Evolutionary conservation across 768 basidiomycete genomes (phyloP).

Genomic region (Podaxis carcinomalis): DNA sequence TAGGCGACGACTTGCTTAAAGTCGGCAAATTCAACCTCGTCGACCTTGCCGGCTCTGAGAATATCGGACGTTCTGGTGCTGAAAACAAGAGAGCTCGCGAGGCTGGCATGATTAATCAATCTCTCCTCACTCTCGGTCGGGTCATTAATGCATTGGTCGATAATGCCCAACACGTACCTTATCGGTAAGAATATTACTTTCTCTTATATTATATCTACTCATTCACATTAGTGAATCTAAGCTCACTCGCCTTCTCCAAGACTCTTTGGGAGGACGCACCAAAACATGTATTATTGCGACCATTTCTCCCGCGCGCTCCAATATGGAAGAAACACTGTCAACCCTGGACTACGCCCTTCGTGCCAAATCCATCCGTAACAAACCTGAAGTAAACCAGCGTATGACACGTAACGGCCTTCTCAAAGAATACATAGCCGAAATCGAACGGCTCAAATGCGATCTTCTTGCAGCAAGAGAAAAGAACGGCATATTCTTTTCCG

Average conservation of each 20-base stretch:
- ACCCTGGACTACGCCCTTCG: conserved; percentile 95
- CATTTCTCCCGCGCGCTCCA: conserved; percentile 88
- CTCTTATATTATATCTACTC: background rate
- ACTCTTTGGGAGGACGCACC: conserved; percentile 95
- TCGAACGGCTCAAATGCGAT: conserved; percentile 89
- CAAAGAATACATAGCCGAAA: conserved; percentile 91
- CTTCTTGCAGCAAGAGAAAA: conserved; percentile 90
- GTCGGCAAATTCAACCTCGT: conserved; percentile 97
- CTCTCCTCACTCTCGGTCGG: conserved; percentile 90
- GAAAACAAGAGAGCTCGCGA: conserved; percentile 93
- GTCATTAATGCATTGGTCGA: conserved; percentile 97
- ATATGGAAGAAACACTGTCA: conserved; percentile 95
- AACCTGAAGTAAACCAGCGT: conserved; percentile 92
- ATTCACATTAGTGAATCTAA: conserved; percentile 76
- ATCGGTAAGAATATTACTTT: conserved; percentile 52
- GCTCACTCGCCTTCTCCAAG: conserved; percentile 94
- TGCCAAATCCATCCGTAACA: conserved; percentile 93
- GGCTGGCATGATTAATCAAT: conserved; percentile 99
- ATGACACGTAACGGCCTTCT: conserved; percentile 90
- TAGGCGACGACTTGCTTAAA: conserved; percentile 85
- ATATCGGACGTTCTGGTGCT: conserved; percentile 93
- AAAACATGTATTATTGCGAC: conserved; percentile 99
- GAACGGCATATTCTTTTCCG: conserved; percentile 92
- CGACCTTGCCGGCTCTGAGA: conserved; percentile 96
- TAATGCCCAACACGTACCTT: conserved; percentile 87